phyloP scores from a whole-genome alignment of 192 early-diverging fungal genomes.

The Spizellomyces sp. region DNA sequence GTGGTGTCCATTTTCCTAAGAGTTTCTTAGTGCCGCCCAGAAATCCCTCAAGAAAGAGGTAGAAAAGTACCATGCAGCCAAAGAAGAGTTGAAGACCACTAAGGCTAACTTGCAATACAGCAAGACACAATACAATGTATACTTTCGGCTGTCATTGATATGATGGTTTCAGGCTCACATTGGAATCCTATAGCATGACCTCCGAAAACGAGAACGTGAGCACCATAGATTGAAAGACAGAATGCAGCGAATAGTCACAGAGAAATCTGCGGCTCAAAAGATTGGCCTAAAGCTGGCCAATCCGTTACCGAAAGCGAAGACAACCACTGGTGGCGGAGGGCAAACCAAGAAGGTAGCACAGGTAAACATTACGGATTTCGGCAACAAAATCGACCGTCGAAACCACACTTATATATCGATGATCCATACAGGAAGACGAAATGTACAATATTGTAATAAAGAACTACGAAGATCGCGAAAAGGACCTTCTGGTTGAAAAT shows the following conservation, averaged over 20 bases:
- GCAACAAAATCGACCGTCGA: neutral
- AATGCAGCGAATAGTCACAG: constrained; percentile 26
- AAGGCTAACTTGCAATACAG: constrained; percentile 22
- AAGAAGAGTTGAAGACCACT: constrained; percentile 36
- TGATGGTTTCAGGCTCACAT: no score
- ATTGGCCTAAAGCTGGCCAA: constrained; percentile 26
- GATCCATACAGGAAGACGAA: constrained; percentile 17
- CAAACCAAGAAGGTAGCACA: no score
- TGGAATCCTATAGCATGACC: constrained; percentile 18
- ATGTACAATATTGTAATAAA: constrained; percentile 40
- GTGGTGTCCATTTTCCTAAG: neutral
- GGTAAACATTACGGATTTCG: neutral
- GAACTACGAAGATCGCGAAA: constrained; percentile 50
- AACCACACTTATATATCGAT: neutral
- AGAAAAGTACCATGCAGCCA: constrained; percentile 23
- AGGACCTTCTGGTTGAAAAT: constrained; percentile 46
- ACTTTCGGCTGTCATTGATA: no score
- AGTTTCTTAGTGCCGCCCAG: constrained; percentile 1
- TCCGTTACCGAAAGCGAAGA: constrained; percentile 26
- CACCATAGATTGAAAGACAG: constrained; percentile 28
- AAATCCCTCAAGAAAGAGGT: constrained; percentile 18
- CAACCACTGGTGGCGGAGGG: neutral
- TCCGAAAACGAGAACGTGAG: constrained; percentile 31
- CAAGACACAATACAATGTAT: constrained; percentile 36
- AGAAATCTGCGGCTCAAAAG: constrained; percentile 19